A percentile compares a stretch with the other conserved stretches of the same genome.
Evolutionary conservation across 140 eudicot species (phyloP).

Genomic region (Flaveria floridana): DNA sequence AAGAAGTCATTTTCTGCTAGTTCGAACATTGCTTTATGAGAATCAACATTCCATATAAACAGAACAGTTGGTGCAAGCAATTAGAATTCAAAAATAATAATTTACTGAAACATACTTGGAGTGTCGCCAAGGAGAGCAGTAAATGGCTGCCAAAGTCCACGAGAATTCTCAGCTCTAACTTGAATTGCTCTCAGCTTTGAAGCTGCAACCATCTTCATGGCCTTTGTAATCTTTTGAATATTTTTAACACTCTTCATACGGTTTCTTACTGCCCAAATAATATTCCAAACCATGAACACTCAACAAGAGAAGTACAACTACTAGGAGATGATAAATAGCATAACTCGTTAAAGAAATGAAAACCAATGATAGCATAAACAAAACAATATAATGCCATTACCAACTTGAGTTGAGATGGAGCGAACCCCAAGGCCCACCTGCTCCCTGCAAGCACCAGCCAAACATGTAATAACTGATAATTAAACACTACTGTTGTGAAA

Average conservation of each 20-base stretch:
- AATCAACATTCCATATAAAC: not conserved
- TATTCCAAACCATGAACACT: conserved; percentile 20
- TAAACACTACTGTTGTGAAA: not conserved
- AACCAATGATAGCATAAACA: not conserved
- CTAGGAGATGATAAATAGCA: not conserved
- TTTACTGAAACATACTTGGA: conserved; percentile 62
- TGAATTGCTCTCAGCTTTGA: conserved; percentile 95
- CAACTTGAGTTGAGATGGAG: conserved; percentile 83
- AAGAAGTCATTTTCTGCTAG: not conserved
- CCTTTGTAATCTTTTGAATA: conserved; percentile 96
- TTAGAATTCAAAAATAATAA: not conserved
- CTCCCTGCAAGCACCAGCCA: conserved; percentile 55
- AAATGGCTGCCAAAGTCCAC: conserved; percentile 98
- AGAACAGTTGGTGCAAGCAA: conserved; percentile 2
- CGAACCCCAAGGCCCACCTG: conserved; percentile 71
- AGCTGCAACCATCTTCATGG: conserved; percentile 99
- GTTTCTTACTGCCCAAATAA: conserved; percentile 65
- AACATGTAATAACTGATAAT: not conserved
- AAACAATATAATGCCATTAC: conserved; percentile 40
- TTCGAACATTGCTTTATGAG: not conserved
- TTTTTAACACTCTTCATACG: conserved; percentile 96
- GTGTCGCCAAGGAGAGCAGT: conserved; percentile 97
- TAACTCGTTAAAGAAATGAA: not conserved
- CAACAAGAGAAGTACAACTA: conserved; percentile 11
- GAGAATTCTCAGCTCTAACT: conserved; percentile 87